phyloP scores from a whole-genome alignment of 495 filamentous ascomycete genomes.

The Penicillium dipodomyicola region DNA sequence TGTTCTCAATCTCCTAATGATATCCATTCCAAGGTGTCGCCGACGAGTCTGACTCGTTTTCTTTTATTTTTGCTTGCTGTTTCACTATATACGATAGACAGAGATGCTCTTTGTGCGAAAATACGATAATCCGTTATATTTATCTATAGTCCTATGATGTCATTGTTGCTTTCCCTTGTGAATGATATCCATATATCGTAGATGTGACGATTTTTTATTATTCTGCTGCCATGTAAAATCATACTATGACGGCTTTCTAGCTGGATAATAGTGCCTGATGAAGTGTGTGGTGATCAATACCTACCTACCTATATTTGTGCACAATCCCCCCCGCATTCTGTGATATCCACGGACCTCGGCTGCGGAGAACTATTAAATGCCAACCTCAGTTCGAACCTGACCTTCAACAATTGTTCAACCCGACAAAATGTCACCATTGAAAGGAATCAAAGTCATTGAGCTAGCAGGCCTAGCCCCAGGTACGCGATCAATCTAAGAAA shows the following conservation, averaged over 20 bases:
- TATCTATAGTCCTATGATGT: not conserved
- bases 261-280: too few species aligned
- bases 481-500: conserved; percentile 29
- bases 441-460: conserved; percentile 79
- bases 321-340: conserved; percentile 31
- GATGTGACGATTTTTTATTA: too few species aligned
- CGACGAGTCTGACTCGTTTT: not conserved
- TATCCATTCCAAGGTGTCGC: not conserved
- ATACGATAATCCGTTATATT: not conserved
- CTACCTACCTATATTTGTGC: too few species aligned
- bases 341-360: conserved; percentile 34
- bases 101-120: not conserved
- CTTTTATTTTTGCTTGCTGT: not conserved
- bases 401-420: not conserved
- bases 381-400: not conserved
- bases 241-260: too few species aligned
- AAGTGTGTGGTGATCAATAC: too few species aligned
- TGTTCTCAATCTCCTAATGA: conserved; percentile 6
- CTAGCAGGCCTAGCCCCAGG: conserved; percentile 88
- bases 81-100: not conserved
- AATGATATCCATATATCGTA: too few species aligned
- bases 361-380: conserved; percentile 24
- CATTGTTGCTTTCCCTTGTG: not conserved
- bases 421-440: conserved; percentile 42
- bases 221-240: too few species aligned